Evolutionary conservation across 2,329 filamentous ascomycete species (phyloP).

Genomic region (Trichoderma endophyticum): DNA sequence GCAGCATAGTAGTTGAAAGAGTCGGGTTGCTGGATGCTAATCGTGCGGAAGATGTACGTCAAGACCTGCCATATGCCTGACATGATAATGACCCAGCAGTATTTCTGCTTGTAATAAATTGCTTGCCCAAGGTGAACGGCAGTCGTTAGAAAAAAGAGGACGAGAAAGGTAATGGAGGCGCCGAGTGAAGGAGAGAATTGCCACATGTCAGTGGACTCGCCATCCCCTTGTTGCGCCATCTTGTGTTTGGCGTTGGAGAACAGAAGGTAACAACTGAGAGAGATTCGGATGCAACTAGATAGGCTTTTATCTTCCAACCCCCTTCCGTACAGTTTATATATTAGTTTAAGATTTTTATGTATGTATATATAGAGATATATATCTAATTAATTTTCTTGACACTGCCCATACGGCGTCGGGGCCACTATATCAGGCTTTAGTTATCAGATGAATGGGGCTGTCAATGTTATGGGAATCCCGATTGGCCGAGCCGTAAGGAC

Average conservation of each 20-base stretch:
- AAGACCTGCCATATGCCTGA: neutral
- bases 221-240: neutral
- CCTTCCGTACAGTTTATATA: neutral
- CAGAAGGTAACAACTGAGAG: neutral
- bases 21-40: neutral
- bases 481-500: neutral
- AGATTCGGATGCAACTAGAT: neutral
- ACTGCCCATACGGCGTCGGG: neutral
- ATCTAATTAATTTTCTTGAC: neutral
- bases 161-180: neutral
- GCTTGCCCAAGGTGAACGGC: neutral
- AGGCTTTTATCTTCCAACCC: neutral
- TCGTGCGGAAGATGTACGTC: neutral
- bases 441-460: neutral
- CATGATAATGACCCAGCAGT: neutral
- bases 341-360: neutral
- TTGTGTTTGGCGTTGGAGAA: neutral
- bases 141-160: neutral
- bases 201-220: neutral
- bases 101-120: neutral
- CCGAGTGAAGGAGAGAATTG: neutral
- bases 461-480: neutral
- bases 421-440: neutral
- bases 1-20: neutral
- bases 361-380: neutral